Base-by-base conservation (phyloP, 352 stramenopile species). In the Pythium apleroticum region DNA sequence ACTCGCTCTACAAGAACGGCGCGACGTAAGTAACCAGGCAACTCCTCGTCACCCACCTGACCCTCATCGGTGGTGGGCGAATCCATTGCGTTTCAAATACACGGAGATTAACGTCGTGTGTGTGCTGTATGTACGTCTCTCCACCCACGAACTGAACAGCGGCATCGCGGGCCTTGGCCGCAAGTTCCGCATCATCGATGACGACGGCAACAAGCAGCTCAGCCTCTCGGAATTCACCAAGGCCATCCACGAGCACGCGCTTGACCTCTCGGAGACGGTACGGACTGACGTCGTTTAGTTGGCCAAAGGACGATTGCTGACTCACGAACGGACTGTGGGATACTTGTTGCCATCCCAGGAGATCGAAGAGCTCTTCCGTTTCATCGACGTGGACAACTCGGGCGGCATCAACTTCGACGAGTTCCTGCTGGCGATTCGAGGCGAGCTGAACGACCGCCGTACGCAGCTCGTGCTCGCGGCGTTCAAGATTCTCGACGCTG, bases 131-230 rank as follows among this genome's bases (percentile, higher is more conserved):
- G 28, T 41, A 27, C 50, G 17, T 31, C 11, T 20, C 15, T 9
- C 33, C 25, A 25, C 39, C 12, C 56, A 15, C 39, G 33, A 37
- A 19, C 4, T 49, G 1, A 28, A 9, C 52, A 87, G 84, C 31
- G 84, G 86, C 2, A 90, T 94, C 58, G 78, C 81, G 24, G 81
- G 80, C 30, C 64, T 95, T 24, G 84, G 86, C 30, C 84, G 86
- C 64, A 95, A 95, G 69, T 92, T 97, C 67, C 84, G 88, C 22
- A 94, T 96, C 73, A 93, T 96, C 56, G 89, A 96, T 64, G 85
- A 96, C 63, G 84, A 96, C 60, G 85, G 86, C 43, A 94, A 96
- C 77, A 73, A 77, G 17, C 83, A 81, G 50, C 58, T 96, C 48
- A 91, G 74, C 56, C 59, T 85, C 22, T 64, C 75, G 12, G 90